Percentiles rank a stretch among this genome's conserved stretches.
These are phyloP conservation scores for Pholiota microspora DNA, from an alignment of 768 basidiomycete species.

Conservation along the genomic window DNA sequence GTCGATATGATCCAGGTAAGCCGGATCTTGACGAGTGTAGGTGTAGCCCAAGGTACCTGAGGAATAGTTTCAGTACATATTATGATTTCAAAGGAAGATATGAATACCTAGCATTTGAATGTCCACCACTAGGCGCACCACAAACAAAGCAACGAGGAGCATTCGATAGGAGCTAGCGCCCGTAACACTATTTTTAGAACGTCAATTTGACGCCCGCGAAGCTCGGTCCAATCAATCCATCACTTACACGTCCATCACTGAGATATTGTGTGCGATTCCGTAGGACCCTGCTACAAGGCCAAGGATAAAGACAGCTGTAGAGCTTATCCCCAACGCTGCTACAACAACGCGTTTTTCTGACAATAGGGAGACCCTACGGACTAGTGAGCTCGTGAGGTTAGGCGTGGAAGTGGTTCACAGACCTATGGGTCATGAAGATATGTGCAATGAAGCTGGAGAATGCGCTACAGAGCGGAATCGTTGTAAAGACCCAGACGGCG, in stretches of 20 bases:
- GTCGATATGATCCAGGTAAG: not conserved
- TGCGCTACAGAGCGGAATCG: constrained; percentile 33
- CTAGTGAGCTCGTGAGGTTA: no score
- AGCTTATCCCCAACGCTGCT: not conserved
- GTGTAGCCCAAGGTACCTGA: not conserved
- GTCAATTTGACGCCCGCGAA: not conserved
- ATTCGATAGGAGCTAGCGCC: not conserved
- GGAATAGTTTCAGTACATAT: not conserved
- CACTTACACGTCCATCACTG: constrained; percentile 18
- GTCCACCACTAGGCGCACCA: not conserved
- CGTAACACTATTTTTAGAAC: not conserved
- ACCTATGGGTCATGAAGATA: constrained; percentile 32
- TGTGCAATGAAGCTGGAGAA: constrained; percentile 36
- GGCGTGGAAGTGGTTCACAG: not conserved
- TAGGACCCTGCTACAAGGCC: constrained; percentile 14
- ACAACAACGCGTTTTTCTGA: constrained; percentile 7
- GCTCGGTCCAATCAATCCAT: not conserved
- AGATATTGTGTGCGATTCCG: constrained; percentile 9
- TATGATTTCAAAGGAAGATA: no score
- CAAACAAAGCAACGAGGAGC: not conserved
- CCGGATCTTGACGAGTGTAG: not conserved
- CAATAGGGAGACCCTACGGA: constrained; percentile 16
- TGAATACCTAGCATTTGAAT: not conserved
- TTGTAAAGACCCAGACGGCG: constrained; percentile 31
- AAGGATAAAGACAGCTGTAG: constrained; percentile 12